Evolutionary conservation across 176 grass and related monocot genomes (phyloP).

Genomic region (Cenchrus purpureus): DNA sequence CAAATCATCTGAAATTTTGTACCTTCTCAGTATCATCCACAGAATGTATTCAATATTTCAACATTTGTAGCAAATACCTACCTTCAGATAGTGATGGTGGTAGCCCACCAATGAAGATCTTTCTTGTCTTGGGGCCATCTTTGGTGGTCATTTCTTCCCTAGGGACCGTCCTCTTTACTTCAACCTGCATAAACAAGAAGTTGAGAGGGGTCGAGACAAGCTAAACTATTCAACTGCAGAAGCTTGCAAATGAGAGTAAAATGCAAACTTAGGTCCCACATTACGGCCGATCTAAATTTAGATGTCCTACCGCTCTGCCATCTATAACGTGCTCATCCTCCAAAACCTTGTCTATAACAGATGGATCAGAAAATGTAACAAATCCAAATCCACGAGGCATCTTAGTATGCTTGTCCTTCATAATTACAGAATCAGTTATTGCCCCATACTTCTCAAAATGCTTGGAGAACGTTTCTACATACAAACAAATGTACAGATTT

Average conservation of each 20-base stretch:
- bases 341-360: slow-evolving; percentile 95
- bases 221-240: slow-evolving; percentile 10
- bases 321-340: slow-evolving; percentile 97
- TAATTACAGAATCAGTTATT: slow-evolving; percentile 98
- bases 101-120: slow-evolving; percentile 97
- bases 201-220: slow-evolving; percentile 27
- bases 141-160: slow-evolving; percentile 82
- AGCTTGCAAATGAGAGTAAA: slow-evolving; percentile 15
- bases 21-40: slow-evolving; percentile 29
- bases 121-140: slow-evolving; percentile 84
- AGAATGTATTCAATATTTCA: neutral
- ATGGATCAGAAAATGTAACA: slow-evolving; percentile 99
- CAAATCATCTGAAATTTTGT: slow-evolving; percentile 81
- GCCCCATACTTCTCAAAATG: slow-evolving; percentile 98
- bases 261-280: slow-evolving; percentile 44
- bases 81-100: slow-evolving; percentile 81
- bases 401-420: slow-evolving; percentile 97
- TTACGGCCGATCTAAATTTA: slow-evolving; percentile 54
- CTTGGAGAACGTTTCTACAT: slow-evolving; percentile 89
- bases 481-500: slow-evolving; percentile 62
- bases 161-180: slow-evolving; percentile 97
- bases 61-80: slow-evolving; percentile 35
- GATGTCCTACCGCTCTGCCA: slow-evolving; percentile 76
- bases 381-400: slow-evolving; percentile 99
- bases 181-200: slow-evolving; percentile 62